These are phyloP conservation scores for Ilyonectria sp. DNA, from an alignment of 2,329 filamentous ascomycete species.

Conservation along the genomic window DNA sequence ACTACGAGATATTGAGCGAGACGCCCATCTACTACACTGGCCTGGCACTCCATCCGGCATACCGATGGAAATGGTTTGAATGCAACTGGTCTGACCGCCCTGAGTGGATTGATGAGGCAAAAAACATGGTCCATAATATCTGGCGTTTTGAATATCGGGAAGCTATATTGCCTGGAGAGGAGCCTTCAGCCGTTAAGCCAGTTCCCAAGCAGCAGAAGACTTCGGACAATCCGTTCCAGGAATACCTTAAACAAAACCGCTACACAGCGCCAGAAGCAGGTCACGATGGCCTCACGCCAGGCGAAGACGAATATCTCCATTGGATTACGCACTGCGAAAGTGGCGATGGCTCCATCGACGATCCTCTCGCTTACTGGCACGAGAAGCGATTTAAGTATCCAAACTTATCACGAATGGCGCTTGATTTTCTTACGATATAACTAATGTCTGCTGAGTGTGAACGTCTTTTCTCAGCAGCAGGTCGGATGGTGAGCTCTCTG, in stretches of 20 bases:
- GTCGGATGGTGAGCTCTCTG: too few species aligned
- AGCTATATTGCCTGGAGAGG: not conserved
- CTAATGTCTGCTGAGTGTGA: too few species aligned
- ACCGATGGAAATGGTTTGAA: conserved; percentile 29
- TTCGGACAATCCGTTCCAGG: conserved; percentile 7
- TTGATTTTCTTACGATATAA: too few species aligned
- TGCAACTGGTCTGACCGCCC: conserved; percentile 4
- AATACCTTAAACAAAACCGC: not conserved
- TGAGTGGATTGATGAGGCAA: conserved; percentile 6
- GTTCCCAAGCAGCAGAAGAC: conserved; percentile 7
- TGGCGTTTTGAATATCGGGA: not conserved
- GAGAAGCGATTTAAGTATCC: not conserved
- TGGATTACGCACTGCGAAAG: not conserved
- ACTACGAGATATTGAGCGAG: conserved; percentile 21
- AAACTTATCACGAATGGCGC: not conserved
- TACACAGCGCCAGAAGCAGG: not conserved
- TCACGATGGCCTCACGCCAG: not conserved
- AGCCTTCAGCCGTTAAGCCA: not conserved
- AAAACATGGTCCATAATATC: conserved; percentile 11
- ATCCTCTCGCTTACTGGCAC: not conserved
- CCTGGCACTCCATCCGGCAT: conserved; percentile 22
- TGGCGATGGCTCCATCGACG: not conserved
- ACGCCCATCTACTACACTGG: conserved; percentile 29
- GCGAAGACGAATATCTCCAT: not conserved
- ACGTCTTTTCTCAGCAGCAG: too few species aligned